phyloP scores from a whole-genome alignment of 345 rosid species.

The Populus nigra region DNA sequence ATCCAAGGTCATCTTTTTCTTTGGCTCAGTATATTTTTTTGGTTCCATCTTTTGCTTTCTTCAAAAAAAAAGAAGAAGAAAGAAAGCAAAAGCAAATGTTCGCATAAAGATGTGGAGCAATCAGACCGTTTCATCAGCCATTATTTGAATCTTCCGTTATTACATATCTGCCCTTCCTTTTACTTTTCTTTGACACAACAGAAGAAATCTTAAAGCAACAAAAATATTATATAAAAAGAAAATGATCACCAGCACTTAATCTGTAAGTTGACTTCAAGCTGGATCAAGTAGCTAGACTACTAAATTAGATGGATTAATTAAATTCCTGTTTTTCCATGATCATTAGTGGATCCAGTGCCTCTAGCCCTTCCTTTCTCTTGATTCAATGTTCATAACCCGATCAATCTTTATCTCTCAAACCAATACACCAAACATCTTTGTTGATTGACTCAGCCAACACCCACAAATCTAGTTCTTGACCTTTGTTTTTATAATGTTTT shows the following conservation, averaged over 20 bases:
- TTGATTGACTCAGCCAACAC: no score
- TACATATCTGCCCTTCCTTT: constrained; percentile 18
- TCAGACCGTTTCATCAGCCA: constrained; percentile 30
- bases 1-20: constrained; percentile 35
- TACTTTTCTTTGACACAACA: background rate
- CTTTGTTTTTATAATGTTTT: background rate
- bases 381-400: no score
- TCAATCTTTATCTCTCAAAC: no score
- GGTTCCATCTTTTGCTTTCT: constrained; percentile 44
- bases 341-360: no score
- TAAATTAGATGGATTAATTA: no score
- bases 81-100: constrained; percentile 43
- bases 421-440: no score
- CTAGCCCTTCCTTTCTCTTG: no score
- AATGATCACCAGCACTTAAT: background rate
- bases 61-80: constrained; percentile 11
- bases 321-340: no score
- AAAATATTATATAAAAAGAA: background rate
- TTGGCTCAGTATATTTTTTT: constrained; percentile 16
- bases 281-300: background rate
- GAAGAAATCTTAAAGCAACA: background rate
- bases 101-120: constrained; percentile 32
- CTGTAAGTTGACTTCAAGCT: background rate
- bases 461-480: no score
- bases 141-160: constrained; percentile 27